phyloP scores from a whole-genome alignment of 805 yeast species.

The Ogataea salicorniae region DNA sequence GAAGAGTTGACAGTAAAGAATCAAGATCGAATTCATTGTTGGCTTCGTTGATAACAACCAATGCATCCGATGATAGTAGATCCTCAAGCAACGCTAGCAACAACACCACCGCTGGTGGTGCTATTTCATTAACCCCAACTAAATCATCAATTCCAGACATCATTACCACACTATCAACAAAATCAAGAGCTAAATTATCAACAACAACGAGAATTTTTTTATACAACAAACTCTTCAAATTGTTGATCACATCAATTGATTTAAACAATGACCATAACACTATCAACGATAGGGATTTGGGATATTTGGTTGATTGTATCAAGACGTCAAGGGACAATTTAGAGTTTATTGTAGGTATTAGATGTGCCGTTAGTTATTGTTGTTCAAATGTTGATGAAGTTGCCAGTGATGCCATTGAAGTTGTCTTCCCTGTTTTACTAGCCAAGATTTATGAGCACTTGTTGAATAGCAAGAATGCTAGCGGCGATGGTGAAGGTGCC shows the following conservation, averaged over 20 bases:
- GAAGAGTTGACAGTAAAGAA: too few relatives aligned
- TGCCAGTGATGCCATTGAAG: slow-evolving; percentile 30
- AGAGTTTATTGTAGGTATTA: slow-evolving; percentile 37
- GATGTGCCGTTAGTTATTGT: slow-evolving; percentile 38
- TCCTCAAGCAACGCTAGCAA: neutral
- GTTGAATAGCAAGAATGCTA: neutral
- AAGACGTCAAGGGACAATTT: slow-evolving; percentile 17
- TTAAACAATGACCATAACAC: slow-evolving; percentile 8
- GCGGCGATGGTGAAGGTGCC: neutral
- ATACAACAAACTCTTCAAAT: slow-evolving; percentile 45
- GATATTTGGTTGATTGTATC: slow-evolving; percentile 32
- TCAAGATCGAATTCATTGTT: slow-evolving; percentile 11
- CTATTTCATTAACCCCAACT: neutral
- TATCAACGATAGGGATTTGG: slow-evolving; percentile 36
- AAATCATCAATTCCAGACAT: slow-evolving; percentile 35
- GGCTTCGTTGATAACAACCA: slow-evolving; percentile 13
- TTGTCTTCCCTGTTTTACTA: slow-evolving; percentile 26
- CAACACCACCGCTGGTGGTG: too few relatives aligned
- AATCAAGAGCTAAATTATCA: slow-evolving; percentile 40
- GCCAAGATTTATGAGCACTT: slow-evolving; percentile 9
- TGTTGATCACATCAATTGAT: slow-evolving; percentile 39
- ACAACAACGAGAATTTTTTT: slow-evolving; percentile 43
- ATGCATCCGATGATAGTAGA: neutral
- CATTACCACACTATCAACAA: slow-evolving; percentile 35
- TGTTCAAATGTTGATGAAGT: slow-evolving; percentile 50